Conservation (phyloP, 2,329 filamentous ascomycete species). For the Esteya vermicola region DNA sequence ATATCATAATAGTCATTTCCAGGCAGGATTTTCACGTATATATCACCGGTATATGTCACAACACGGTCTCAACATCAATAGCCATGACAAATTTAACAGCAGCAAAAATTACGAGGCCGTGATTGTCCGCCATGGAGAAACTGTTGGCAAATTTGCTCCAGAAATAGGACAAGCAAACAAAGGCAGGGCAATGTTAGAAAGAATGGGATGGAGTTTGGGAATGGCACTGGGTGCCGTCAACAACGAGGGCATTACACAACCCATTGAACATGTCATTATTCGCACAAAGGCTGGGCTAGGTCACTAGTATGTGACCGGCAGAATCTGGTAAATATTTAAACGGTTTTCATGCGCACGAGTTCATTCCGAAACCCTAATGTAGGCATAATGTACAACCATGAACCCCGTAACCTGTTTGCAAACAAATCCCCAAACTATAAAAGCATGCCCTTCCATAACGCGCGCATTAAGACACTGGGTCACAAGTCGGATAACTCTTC, state of each 20-base stretch:
- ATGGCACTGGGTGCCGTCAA: constrained; percentile 68
- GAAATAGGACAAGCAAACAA: constrained; percentile 73
- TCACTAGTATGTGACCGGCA: too few relatives aligned
- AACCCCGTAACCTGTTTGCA: constrained; percentile 56
- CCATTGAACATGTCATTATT: constrained; percentile 78
- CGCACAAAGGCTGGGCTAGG: constrained; percentile 73
- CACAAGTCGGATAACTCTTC: constrained; percentile 34
- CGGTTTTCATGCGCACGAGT: constrained; percentile 47
- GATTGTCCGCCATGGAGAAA: constrained; percentile 67
- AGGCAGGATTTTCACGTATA: constrained; percentile 29
- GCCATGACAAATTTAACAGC: constrained; percentile 11
- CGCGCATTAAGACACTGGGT: constrained; percentile 52
- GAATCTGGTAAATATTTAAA: too few relatives aligned
- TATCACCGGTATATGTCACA: constrained; percentile 41
- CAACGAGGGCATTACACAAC: constrained; percentile 79
- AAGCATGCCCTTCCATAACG: constrained; percentile 58
- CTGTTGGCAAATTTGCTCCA: constrained; percentile 73
- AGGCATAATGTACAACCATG: constrained; percentile 62
- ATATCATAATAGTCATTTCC: constrained; percentile 44
- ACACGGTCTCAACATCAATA: constrained; percentile 20
- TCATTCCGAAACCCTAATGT: constrained; percentile 46
- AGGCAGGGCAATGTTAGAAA: constrained; percentile 78
- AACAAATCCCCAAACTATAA: constrained; percentile 48
- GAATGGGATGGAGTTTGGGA: constrained; percentile 91
- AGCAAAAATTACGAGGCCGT: constrained; percentile 26